These are phyloP conservation scores for Penicillium mononematosum DNA, from an alignment of 495 filamentous ascomycete genomes.

Conservation along the genomic window DNA sequence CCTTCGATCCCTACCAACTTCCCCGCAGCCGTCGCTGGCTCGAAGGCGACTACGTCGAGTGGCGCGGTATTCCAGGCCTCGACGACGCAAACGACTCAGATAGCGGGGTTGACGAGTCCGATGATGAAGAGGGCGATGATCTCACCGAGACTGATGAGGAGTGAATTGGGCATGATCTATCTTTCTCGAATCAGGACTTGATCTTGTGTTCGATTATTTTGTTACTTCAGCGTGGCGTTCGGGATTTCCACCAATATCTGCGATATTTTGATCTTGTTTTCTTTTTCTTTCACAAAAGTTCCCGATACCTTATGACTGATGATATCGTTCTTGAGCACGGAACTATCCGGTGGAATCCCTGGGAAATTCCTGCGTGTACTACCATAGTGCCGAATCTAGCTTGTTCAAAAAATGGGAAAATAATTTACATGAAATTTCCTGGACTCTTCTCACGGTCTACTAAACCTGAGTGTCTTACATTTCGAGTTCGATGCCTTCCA, in stretches of 20 bases:
- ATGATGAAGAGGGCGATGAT: constrained; percentile 34
- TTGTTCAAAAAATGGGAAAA: constrained; percentile 18
- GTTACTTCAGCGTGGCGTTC: constrained; percentile 28
- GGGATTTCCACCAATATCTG: constrained; percentile 15
- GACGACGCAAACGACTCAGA: constrained; percentile 59
- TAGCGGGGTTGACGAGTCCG: constrained; percentile 36
- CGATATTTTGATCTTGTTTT: constrained; percentile 14
- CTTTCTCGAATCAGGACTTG: constrained; percentile 2
- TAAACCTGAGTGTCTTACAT: constrained; percentile 19
- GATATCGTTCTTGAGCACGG: constrained; percentile 19
- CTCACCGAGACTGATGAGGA: constrained; percentile 44
- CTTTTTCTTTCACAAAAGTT: constrained; percentile 19
- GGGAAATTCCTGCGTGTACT: constrained; percentile 7
- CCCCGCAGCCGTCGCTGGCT: constrained; percentile 84
- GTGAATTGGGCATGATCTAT: constrained; percentile 7
- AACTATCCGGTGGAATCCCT: constrained; percentile 12
- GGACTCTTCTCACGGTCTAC: not conserved
- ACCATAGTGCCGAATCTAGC: constrained; percentile 12
- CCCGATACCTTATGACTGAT: constrained; percentile 22
- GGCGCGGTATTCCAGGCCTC: constrained; percentile 74
- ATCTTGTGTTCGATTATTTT: constrained; percentile 10
- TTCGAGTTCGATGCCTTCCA: constrained; percentile 33
- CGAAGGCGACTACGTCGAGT: constrained; percentile 78
- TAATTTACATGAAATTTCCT: constrained; percentile 2
- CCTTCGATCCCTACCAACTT: constrained; percentile 93